These are phyloP conservation scores for Choanephora cucurbitarum DNA, from an alignment of 371 early-diverging fungal genomes.

Conservation along the genomic window DNA sequence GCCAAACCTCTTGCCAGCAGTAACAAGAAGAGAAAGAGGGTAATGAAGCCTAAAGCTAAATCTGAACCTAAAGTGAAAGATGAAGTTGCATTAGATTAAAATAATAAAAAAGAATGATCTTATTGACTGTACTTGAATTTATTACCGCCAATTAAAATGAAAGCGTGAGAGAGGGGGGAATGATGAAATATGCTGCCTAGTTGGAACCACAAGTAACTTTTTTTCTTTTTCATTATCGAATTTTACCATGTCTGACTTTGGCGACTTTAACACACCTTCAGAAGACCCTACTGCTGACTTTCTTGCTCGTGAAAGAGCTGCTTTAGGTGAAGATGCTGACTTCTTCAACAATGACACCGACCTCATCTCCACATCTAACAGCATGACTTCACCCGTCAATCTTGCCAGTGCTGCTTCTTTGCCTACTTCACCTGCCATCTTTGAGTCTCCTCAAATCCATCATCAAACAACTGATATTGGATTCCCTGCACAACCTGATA, in stretches of 20 bases:
- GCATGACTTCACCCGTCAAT: slow-evolving; percentile 28
- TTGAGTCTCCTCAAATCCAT: slow-evolving; percentile 2
- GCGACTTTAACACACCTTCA: slow-evolving; percentile 51
- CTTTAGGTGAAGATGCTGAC: slow-evolving; percentile 80
- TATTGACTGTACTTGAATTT: no score
- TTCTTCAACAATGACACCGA: slow-evolving; percentile 44
- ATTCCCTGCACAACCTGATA: slow-evolving; percentile 6
- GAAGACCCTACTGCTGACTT: slow-evolving; percentile 90
- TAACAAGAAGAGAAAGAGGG: slow-evolving; percentile 22
- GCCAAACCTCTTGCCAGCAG: slow-evolving; percentile 31
- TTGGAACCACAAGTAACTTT: neutral
- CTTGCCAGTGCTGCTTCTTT: slow-evolving; percentile 15
- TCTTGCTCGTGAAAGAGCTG: slow-evolving; percentile 88
- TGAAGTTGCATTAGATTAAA: neutral
- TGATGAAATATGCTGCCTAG: no score
- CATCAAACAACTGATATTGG: slow-evolving; percentile 7
- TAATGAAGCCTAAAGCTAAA: slow-evolving; percentile 12
- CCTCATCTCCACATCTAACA: slow-evolving; percentile 23
- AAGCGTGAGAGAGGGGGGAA: no score
- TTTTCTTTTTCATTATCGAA: slow-evolving; percentile 1
- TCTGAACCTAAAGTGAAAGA: neutral
- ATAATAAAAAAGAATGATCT: no score
- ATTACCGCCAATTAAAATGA: no score
- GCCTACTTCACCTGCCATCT: slow-evolving; percentile 9
- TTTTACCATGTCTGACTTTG: slow-evolving; percentile 55